Conservation (phyloP, 2,329 filamentous ascomycete species). For the Scedosporium minutisporum region DNA sequence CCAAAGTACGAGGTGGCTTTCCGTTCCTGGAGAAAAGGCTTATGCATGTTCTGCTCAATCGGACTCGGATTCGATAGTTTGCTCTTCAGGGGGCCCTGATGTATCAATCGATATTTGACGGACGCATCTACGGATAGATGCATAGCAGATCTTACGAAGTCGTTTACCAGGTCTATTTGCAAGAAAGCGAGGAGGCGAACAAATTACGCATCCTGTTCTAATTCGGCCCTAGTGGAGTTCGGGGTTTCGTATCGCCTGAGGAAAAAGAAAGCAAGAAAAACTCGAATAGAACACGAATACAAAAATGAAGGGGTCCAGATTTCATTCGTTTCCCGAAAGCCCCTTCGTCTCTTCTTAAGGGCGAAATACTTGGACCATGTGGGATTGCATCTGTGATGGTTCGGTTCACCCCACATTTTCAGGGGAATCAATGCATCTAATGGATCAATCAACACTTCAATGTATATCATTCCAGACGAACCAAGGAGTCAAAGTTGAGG, state of each 20-base stretch:
- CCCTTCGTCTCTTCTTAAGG: no score
- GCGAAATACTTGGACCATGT: no score
- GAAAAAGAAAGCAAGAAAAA: neutral
- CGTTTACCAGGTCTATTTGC: neutral
- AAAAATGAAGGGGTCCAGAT: neutral
- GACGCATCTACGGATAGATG: neutral
- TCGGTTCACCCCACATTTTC: neutral
- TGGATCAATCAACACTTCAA: neutral
- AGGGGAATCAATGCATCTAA: constrained; percentile 1
- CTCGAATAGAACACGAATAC: neutral
- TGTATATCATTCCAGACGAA: neutral
- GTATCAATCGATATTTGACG: no score
- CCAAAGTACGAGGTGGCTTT: no score
- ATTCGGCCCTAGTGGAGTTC: neutral
- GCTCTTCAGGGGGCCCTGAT: no score
- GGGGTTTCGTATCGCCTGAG: neutral
- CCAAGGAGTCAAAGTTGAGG: neutral
- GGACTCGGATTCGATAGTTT: no score
- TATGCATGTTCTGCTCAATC: no score
- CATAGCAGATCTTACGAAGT: neutral
- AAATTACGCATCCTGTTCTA: neutral
- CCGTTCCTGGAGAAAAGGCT: no score
- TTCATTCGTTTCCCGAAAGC: neutral
- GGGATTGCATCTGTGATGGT: no score
- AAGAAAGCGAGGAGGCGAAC: neutral